phyloP scores from a whole-genome alignment of 805 yeast genomes.

The Wickerhamomyces hampshirensis region DNA sequence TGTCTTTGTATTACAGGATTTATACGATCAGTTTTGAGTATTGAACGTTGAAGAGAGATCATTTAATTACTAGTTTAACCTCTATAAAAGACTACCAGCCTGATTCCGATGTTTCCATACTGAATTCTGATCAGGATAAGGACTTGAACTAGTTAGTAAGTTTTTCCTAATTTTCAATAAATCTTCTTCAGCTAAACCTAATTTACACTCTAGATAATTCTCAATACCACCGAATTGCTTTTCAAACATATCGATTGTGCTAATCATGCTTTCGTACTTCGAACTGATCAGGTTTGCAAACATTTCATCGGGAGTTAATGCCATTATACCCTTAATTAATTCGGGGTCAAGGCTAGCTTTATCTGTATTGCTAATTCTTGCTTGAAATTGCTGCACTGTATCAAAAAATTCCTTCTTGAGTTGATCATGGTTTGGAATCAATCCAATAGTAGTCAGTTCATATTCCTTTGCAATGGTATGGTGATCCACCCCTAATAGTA shows the following conservation, averaged over 20 bases:
- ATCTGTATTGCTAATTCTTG: too few relatives aligned
- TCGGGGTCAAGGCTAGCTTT: too few relatives aligned
- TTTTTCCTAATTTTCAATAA: conserved; percentile 32
- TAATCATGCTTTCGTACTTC: conserved; percentile 64
- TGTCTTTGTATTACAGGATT: too few relatives aligned
- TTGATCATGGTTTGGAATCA: conserved; percentile 38
- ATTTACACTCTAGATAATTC: conserved; percentile 36
- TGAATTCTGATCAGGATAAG: conserved; percentile 15
- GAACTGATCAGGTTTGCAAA: conserved; percentile 58
- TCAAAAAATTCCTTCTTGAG: conserved; percentile 20
- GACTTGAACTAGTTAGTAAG: conserved; percentile 20
- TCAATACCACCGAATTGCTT: conserved; percentile 50
- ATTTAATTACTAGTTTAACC: too few relatives aligned
- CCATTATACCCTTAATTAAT: background rate
- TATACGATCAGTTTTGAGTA: too few relatives aligned
- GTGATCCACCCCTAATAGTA: conserved; percentile 60
- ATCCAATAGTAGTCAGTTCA: conserved; percentile 66
- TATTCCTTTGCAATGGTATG: conserved; percentile 69
- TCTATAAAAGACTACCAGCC: conserved; percentile 10
- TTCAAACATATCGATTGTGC: conserved; percentile 50
- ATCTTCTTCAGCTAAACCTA: conserved; percentile 44
- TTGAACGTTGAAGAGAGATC: too few relatives aligned
- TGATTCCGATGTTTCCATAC: conserved; percentile 23
- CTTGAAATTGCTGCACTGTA: conserved; percentile 7
- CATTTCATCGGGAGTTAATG: conserved; percentile 38